Evolutionary conservation across 1,139 yeast species (phyloP).

Genomic region (Pichia sp.): DNA sequence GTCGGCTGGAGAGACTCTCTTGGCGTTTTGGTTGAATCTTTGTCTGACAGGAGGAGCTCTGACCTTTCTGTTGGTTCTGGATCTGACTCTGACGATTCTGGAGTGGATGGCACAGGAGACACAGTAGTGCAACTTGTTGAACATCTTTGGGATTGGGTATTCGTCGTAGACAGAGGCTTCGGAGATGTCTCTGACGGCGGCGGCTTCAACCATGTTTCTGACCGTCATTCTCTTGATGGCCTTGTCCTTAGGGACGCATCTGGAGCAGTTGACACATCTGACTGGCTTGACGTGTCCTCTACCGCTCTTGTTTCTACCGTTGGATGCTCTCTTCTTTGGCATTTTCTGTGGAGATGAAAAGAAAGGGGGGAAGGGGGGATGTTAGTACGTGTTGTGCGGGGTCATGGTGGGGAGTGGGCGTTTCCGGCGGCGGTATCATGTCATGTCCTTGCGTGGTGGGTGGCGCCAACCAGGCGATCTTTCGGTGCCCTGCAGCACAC

Average conservation of each 20-base stretch:
- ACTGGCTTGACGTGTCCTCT: slow-evolving; percentile 99
- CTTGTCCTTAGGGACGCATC: slow-evolving; percentile 99
- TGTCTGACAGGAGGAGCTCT: slow-evolving; percentile 99
- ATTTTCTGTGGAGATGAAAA: slow-evolving; percentile 35
- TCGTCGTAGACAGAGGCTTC: slow-evolving; percentile 99
- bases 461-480: too few species aligned
- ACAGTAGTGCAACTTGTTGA: slow-evolving; percentile 99
- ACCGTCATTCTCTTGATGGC: slow-evolving; percentile 99
- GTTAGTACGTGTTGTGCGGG: not conserved
- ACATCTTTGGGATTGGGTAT: slow-evolving; percentile 98
- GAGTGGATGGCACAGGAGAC: slow-evolving; percentile 99
- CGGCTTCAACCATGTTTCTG: slow-evolving; percentile 99
- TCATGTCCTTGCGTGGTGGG: too few species aligned
- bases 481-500: too few species aligned
- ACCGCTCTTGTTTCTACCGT: slow-evolving; percentile 99
- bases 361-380: not conserved
- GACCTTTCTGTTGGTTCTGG: slow-evolving; percentile 96
- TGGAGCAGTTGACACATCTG: slow-evolving; percentile 99
- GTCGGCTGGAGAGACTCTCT: slow-evolving; percentile 94
- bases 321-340: slow-evolving; percentile 99
- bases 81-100: slow-evolving; percentile 99
- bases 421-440: too few species aligned
- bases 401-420: too few species aligned
- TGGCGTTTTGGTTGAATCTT: slow-evolving; percentile 88
- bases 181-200: slow-evolving; percentile 99